Evolutionary conservation across 2,329 filamentous ascomycete genomes (phyloP), one percentile per base, ranked within the genome.

Genomic region (Aspergillus ruber): DNA sequence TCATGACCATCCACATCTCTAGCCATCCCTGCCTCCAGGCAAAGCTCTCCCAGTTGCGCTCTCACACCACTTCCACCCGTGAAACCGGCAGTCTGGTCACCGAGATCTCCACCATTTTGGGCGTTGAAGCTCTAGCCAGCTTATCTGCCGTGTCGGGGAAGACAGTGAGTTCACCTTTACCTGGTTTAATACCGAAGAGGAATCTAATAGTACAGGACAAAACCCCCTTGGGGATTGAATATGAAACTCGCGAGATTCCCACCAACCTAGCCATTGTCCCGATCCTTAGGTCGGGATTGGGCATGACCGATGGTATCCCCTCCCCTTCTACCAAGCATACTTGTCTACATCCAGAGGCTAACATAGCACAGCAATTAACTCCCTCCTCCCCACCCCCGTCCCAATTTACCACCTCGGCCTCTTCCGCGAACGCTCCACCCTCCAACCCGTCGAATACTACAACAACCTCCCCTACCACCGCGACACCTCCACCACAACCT

Each of bases 371-470:
- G 86, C 89, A 21, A 74, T 95, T 39, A 85, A 91, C 73, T 84
- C 83, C 23, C 78, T 97, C 60, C 88, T 97, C 50, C 90, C 91
- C 15, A 65, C 70, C 33, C 80, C 88, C 12, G 86, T 91, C 27
- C 85, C 90, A 6, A 81, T 96, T 54, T 90, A 97, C 74, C 91
- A 97, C 67, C 85, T 97, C 6, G 91, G 93, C 56, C 85, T 97
- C 63, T 97, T 91, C 77, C 88, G 90, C 63, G 90, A 96, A 67
- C 88, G 86, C 50, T 82, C 82, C 48, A 91, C 88, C 40, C 83
- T 96, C 48, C 83, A 89, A 61, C 89, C 90, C 3, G 90, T 96
- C 49, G 90, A 95, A 72, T 95, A 96, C 79, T 96, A 96, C 80
- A 96, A 96, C 77, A 95, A 95, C 70, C 83, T 96, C 17, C 90